Base-by-base conservation (phyloP, 106 monocot genomes). In the Xerophyta viscosa region DNA sequence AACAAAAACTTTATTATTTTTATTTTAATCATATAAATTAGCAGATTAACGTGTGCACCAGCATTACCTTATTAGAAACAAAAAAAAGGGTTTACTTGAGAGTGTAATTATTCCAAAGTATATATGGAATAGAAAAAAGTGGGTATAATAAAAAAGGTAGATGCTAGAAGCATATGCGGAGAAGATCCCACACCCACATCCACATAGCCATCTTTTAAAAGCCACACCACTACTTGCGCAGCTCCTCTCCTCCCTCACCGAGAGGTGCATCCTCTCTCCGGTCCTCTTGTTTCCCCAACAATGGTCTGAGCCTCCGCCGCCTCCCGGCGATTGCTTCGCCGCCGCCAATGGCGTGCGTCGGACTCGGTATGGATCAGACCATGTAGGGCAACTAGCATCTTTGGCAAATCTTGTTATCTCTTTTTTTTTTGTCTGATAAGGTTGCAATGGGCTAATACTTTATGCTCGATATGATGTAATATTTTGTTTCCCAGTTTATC, bases 331-430 rank as follows among this genome's bases (percentile, higher is more conserved):
- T 7, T 39, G 33, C 33, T 11, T 6, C 11, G 33, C 33, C 5
- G 33, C 33, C 11, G 39, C 39, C 15, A 2, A 2, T 39, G 39
- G 13, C 15, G 39, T 33, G 33, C 5, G 7, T 5, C 5, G 33
- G 33, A 33, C 33, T 5, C 33, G 1, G 20, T 19, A 20, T 3
- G 19, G 17, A 46, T 17, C 8, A 44, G 43, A 44, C 43, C 43
- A 20, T 19, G 46, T 46, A 46, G 46, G 46, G 46, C 46, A 46
- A 46, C 46, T 46, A 11, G 46, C 18, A 46, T 46, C 46, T 46
- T 46, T 46, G 46, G 46, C 46, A 46, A 39, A n/a, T n/a, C n/a
- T n/a, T n/a, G n/a, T 39, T 39, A 39, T 33, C 33, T 10, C 15
- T 2, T 39, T 39, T 12, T 2, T 8, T 3, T 39, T 39, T 7